phyloP scores from a whole-genome alignment of 1,139 yeast genomes.

The Sugiyamaella neomexicana region DNA sequence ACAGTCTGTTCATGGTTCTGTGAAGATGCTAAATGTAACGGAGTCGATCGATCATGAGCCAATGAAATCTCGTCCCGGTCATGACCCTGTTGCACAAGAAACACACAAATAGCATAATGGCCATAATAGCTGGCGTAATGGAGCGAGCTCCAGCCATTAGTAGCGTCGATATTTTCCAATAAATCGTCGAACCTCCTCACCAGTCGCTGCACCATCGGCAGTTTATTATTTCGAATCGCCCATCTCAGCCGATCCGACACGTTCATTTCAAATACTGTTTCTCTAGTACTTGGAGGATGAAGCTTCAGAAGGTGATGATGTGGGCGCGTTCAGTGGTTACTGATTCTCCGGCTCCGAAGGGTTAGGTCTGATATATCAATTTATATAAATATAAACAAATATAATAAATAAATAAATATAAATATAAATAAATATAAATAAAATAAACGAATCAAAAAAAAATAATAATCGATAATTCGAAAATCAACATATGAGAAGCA shows the following conservation, averaged over 20 bases:
- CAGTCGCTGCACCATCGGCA: constrained; percentile 69
- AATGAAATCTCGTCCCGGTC: constrained; percentile 50
- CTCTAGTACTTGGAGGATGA: not conserved
- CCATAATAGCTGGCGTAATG: constrained; percentile 88
- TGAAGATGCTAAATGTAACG: constrained; percentile 71
- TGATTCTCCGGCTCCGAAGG: not conserved
- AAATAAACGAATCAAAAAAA: too few species aligned
- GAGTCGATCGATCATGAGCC: constrained; percentile 69
- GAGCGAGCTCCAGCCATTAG: constrained; percentile 84
- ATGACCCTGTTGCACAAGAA: constrained; percentile 51
- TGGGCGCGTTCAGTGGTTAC: not conserved
- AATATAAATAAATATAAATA: too few species aligned
- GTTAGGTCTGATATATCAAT: not conserved
- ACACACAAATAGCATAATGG: constrained; percentile 71
- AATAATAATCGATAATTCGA: too few species aligned
- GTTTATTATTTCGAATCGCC: constrained; percentile 71
- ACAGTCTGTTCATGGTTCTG: constrained; percentile 77
- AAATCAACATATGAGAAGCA: too few species aligned
- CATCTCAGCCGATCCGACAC: constrained; percentile 57
- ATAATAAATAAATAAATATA: too few species aligned
- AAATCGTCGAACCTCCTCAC: constrained; percentile 73
- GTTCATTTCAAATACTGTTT: constrained; percentile 16
- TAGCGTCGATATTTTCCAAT: constrained; percentile 68
- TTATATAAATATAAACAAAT: too few species aligned
- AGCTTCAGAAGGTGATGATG: not conserved